Conservation (phyloP, 1,284 basidiomycete species). For the Ustilago curta region DNA sequence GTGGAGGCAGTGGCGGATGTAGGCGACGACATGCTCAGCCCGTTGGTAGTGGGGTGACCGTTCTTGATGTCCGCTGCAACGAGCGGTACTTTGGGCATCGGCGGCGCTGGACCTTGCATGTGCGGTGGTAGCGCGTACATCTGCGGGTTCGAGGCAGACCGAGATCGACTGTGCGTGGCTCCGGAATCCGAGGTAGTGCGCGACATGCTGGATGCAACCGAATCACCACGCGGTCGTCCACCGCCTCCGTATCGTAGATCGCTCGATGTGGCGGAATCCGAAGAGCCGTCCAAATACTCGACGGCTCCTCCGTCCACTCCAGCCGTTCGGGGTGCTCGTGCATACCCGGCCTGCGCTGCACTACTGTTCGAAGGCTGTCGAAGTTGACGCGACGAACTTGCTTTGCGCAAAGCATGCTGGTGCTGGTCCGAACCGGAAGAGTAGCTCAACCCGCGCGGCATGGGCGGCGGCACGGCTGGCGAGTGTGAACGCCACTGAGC, state of each 20-base stretch:
- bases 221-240: slow-evolving; percentile 32
- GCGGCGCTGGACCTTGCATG: slow-evolving; percentile 43
- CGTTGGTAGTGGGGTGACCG: not conserved
- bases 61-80: slow-evolving; percentile 13
- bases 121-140: slow-evolving; percentile 38
- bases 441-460: slow-evolving; percentile 51
- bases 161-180: slow-evolving; percentile 33
- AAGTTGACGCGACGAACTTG: slow-evolving; percentile 54
- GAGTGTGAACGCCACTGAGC: slow-evolving; percentile 63
- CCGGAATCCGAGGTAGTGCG: slow-evolving; percentile 44
- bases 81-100: slow-evolving; percentile 41
- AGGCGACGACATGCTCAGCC: not conserved
- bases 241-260: slow-evolving; percentile 6
- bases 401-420: slow-evolving; percentile 56
- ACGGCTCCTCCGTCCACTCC: slow-evolving; percentile 43
- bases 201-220: slow-evolving; percentile 39
- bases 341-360: slow-evolving; percentile 7
- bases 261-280: slow-evolving; percentile 33
- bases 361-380: slow-evolving; percentile 30
- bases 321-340: slow-evolving; percentile 7
- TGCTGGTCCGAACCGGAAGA: slow-evolving; percentile 47
- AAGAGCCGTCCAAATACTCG: slow-evolving; percentile 49
- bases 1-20: not conserved
- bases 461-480: slow-evolving; percentile 51
- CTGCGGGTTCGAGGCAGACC: slow-evolving; percentile 59